Conservation (phyloP, 768 basidiomycete genomes). For the Agaricus subrufescens region DNA sequence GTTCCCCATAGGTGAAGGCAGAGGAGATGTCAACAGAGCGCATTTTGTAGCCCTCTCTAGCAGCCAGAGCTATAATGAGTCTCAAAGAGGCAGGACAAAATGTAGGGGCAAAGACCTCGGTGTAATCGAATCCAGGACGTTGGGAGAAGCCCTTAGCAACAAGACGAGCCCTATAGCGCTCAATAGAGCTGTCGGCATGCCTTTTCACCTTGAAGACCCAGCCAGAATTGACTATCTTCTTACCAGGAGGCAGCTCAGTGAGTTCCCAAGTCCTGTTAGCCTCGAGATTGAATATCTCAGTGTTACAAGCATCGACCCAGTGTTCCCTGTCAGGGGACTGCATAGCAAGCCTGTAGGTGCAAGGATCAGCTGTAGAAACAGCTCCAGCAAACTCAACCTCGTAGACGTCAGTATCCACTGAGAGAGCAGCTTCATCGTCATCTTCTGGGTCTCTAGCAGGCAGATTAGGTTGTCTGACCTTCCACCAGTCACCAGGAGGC, state of each 20-base stretch:
- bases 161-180: constrained; percentile 34
- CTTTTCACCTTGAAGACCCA: constrained; percentile 28
- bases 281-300: constrained; percentile 21
- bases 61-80: constrained; percentile 21
- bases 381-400: too few species aligned
- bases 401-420: too few species aligned
- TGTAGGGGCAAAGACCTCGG: constrained; percentile 31
- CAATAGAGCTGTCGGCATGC: constrained; percentile 29
- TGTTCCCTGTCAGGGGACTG: constrained; percentile 11
- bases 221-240: constrained; percentile 28
- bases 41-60: constrained; percentile 22
- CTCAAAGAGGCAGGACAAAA: neutral
- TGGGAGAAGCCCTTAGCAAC: constrained; percentile 38
- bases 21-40: constrained; percentile 27
- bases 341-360: too few species aligned
- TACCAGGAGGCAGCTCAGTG: constrained; percentile 25
- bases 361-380: too few species aligned
- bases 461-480: too few species aligned
- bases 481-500: too few species aligned
- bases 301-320: constrained; percentile 22
- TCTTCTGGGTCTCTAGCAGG: too few species aligned
- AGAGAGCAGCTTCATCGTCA: too few species aligned
- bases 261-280: constrained; percentile 29
- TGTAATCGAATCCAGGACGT: constrained; percentile 32
- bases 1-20: constrained; percentile 26